phyloP scores from a whole-genome alignment of 768 basidiomycete species.

The Coprinellus aureogranulatus region DNA sequence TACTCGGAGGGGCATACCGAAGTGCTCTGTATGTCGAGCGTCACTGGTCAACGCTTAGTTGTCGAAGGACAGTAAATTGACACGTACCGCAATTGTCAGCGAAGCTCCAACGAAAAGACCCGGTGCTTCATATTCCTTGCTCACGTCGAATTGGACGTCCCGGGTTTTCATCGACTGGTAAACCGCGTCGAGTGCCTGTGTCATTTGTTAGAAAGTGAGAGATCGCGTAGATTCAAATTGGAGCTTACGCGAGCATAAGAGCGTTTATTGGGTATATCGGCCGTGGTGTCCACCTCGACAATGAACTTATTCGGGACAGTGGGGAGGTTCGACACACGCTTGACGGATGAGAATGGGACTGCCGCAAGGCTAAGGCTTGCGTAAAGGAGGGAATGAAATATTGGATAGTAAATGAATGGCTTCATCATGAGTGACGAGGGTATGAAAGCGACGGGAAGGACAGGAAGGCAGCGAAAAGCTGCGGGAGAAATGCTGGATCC shows the following conservation, averaged over 20 bases:
- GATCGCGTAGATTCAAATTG: too few relatives aligned
- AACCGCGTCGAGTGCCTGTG: constrained; percentile 48
- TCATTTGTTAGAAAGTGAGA: too few relatives aligned
- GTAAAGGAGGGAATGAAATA: constrained; percentile 24
- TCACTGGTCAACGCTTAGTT: too few relatives aligned
- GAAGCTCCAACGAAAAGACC: constrained; percentile 61
- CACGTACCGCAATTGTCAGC: constrained; percentile 45
- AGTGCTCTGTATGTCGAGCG: constrained; percentile 20
- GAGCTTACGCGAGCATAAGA: constrained; percentile 26
- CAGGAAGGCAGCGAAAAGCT: too few relatives aligned
- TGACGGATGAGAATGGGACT: constrained; percentile 37
- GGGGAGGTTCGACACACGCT: constrained; percentile 34
- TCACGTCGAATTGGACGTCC: constrained; percentile 42
- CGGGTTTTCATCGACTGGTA: constrained; percentile 47
- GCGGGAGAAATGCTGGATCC: too few relatives aligned
- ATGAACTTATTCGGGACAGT: constrained; percentile 41
- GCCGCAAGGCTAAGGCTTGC: constrained; percentile 26
- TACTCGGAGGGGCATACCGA: constrained; percentile 14
- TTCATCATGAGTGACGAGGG: constrained; percentile 30
- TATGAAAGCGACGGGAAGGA: background rate
- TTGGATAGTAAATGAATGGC: constrained; percentile 24
- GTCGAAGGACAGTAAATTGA: background rate
- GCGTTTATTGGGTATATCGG: constrained; percentile 35
- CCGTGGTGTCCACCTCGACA: constrained; percentile 48
- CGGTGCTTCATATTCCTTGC: constrained; percentile 49